These are phyloP conservation scores for Huntiella abstrusa DNA, from an alignment of 2,329 filamentous ascomycete genomes.

Conservation along the genomic window DNA sequence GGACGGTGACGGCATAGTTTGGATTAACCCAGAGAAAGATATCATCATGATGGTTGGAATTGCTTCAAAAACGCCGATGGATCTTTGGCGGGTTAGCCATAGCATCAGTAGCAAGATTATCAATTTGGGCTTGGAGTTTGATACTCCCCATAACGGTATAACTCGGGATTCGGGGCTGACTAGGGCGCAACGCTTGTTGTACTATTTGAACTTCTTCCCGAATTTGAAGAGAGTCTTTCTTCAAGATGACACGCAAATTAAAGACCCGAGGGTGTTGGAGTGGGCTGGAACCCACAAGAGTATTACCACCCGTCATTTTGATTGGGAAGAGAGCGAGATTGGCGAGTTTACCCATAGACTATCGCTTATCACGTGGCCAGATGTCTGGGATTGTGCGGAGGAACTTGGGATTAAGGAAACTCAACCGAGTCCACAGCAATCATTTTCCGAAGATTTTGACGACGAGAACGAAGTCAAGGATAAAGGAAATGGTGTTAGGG, in stretches of 20 bases:
- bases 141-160: not conserved
- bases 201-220: constrained; percentile 4
- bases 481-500: too few species aligned
- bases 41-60: constrained; percentile 1
- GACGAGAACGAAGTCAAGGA: too few species aligned
- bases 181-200: not conserved
- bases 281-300: constrained; percentile 3
- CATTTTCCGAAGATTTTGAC: too few species aligned
- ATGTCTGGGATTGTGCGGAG: not conserved
- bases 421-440: not conserved
- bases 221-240: constrained; percentile 6
- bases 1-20: not conserved
- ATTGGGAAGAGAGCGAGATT: constrained; percentile 2
- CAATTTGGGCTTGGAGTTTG: constrained; percentile 2
- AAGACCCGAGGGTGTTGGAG: not conserved
- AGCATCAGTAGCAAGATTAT: constrained; percentile 1
- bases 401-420: not conserved
- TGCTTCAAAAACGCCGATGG: not conserved
- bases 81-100: not conserved
- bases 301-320: not conserved
- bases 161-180: too few species aligned
- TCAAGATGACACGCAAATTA: not conserved
- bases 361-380: not conserved
- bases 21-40: constrained; percentile 4
- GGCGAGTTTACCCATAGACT: not conserved